phyloP scores from a whole-genome alignment of 441 rosid genomes.

The Bruguiera hainesii region DNA sequence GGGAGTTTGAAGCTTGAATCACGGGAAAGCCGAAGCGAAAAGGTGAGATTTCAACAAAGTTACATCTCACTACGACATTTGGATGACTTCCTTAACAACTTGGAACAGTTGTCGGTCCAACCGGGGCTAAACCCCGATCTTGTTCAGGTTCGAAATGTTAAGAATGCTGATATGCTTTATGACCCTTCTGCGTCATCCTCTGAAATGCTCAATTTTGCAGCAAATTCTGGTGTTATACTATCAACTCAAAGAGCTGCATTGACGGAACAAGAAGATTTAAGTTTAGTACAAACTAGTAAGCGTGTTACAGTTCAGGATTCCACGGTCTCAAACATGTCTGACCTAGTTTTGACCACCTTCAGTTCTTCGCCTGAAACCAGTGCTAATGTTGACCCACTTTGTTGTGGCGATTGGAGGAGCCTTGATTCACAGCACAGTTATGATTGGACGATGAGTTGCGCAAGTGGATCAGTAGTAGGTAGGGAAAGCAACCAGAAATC shows the following conservation, averaged over 20 bases:
- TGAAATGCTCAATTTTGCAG: constrained; percentile 21
- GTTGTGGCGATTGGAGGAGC: constrained; percentile 30
- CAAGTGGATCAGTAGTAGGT: constrained; percentile 30
- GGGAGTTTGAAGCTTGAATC: constrained; percentile 35
- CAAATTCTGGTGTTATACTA: constrained; percentile 17
- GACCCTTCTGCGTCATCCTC: constrained; percentile 24
- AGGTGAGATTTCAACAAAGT: constrained; percentile 35
- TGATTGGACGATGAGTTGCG: constrained; percentile 43
- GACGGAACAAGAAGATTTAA: constrained; percentile 24
- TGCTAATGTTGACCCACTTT: constrained; percentile 26
- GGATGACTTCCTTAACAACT: constrained; percentile 23
- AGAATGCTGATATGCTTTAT: constrained; percentile 20
- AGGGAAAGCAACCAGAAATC: constrained; percentile 31
- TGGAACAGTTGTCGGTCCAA: constrained; percentile 26
- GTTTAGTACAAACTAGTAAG: not conserved
- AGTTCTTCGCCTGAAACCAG: constrained; percentile 16
- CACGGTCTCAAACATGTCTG: constrained; percentile 24
- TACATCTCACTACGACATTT: constrained; percentile 22
- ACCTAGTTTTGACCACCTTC: constrained; percentile 15
- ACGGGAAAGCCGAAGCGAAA: constrained; percentile 50
- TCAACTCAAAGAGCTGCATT: constrained; percentile 22
- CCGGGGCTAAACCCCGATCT: constrained; percentile 31
- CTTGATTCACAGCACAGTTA: constrained; percentile 28
- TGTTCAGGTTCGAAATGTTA: constrained; percentile 24
- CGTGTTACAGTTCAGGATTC: constrained; percentile 19